These are phyloP conservation scores for Pholiota molesta DNA, from an alignment of 768 basidiomycete genomes.

Conservation along the genomic window DNA sequence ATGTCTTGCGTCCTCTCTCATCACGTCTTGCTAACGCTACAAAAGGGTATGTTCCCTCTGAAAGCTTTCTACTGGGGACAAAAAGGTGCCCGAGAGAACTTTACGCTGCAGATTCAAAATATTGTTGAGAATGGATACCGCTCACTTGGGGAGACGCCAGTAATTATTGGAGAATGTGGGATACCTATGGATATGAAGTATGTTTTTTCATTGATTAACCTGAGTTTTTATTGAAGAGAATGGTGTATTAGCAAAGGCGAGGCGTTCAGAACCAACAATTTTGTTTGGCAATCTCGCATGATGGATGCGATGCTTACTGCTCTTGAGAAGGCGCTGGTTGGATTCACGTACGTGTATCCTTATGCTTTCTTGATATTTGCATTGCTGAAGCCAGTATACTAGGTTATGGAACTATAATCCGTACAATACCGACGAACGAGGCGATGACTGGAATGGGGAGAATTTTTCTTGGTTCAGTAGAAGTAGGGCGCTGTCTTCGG, in stretches of 20 bases:
- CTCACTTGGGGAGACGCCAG: constrained; percentile 78
- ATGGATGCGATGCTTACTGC: constrained; percentile 92
- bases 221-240: not conserved
- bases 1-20: constrained; percentile 20
- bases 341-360: constrained; percentile 74
- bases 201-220: constrained; percentile 28
- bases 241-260: constrained; percentile 54
- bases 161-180: constrained; percentile 91
- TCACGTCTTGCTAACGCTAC: not conserved
- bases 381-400: not conserved
- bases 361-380: not conserved
- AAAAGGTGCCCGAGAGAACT: constrained; percentile 80
- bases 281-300: constrained; percentile 85
- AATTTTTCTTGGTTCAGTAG: constrained; percentile 95
- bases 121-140: constrained; percentile 71
- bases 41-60: constrained; percentile 82
- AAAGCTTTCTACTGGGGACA: constrained; percentile 90
- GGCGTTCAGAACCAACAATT: constrained; percentile 75
- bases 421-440: constrained; percentile 71
- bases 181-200: constrained; percentile 98
- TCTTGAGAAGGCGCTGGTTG: constrained; percentile 74
- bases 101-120: constrained; percentile 76
- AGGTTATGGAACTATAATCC: constrained; percentile 98
- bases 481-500: constrained; percentile 56
- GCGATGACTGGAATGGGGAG: constrained; percentile 95